Evolutionary conservation across 1,139 yeast genomes (phyloP), one percentile per base, ranked within the genome.

Genomic region (Diutina siamensis): DNA sequence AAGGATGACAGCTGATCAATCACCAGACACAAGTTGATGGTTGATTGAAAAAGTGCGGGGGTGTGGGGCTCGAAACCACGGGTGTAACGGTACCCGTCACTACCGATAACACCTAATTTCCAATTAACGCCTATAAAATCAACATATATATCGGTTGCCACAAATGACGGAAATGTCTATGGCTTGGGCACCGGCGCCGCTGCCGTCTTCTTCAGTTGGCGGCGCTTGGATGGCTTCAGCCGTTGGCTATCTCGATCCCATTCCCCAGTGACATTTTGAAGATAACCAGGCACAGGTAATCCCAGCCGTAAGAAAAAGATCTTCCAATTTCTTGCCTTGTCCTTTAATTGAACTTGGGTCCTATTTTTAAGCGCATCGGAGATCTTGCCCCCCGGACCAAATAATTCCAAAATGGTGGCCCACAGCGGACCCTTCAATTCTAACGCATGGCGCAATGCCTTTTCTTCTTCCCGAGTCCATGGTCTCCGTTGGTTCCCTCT

Each of bases 261-360:
- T 53, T 82, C 95, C 40, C 97, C 97, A 1, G 97, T 88, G 22
- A 89, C 97, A 52, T 82, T 80, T 47, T 68, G 71, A 51, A 92
- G 67, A 56, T 86, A 89, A 2, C 72, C 78, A 0, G 97, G 97
- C 4, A 89, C 77, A 5, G 85, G 78, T 44, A 77, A 63, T 3
- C 80, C 80, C 48, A 78, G 73, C 57, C 87, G 84, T 49, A 88
- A 65, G 59, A 83, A 87, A 52, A 83, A 82, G 73, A 86, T 76
- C 60, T 89, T 92, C 86, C 96, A 83, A 58, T 92, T 92, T 52
- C 97, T 74, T 0, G 97, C 97, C 58, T 92, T 92, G 59, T 92
- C 98, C 59, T 92, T 92, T 48, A 92, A 71, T 60, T 89, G 97
- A 12, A 89, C 88, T 58, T 88, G 95, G 12, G 83, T 81, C 57